Percentiles rank a stretch among this genome's conserved stretches.
phyloP scores from a whole-genome alignment of 352 stramenopile species.

The Pythium rhizo-oryzae region DNA sequence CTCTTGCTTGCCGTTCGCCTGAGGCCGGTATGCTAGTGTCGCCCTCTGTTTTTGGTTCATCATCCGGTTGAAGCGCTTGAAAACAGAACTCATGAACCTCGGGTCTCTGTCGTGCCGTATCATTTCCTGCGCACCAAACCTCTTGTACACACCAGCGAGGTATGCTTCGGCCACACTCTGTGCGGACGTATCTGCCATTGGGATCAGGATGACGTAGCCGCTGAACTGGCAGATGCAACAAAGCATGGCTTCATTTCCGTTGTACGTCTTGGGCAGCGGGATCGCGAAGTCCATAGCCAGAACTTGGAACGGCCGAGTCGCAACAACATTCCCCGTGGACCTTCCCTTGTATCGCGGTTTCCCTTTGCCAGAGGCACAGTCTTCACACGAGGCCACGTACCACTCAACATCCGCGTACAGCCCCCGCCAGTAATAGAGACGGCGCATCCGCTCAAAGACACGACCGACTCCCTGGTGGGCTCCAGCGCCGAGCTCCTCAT shows the following conservation, averaged over 20 bases:
- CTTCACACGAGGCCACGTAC: conserved; percentile 6
- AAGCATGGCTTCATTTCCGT: conserved; percentile 4
- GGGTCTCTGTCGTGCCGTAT: conserved; percentile 27
- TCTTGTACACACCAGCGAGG: conserved; percentile 13
- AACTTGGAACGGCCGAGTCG: no score
- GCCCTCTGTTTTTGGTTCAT: conserved; percentile 16
- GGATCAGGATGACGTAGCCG: conserved; percentile 8
- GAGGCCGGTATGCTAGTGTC: conserved; percentile 21
- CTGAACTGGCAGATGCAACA: conserved; percentile 12
- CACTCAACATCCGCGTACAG: background rate
- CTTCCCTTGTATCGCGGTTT: conserved; percentile 21
- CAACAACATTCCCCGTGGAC: conserved; percentile 4
- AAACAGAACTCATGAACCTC: conserved; percentile 14
- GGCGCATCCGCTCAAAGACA: background rate
- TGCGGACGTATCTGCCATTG: no score
- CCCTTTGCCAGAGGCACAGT: conserved; percentile 16
- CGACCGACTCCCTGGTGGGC: conserved; percentile 4
- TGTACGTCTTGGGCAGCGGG: background rate
- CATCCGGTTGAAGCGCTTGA: conserved; percentile 22
- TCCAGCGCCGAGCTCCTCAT: background rate
- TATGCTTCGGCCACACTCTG: conserved; percentile 27
- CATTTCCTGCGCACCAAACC: conserved; percentile 23
- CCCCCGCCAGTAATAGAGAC: background rate
- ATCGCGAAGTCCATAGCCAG: conserved; percentile 18
- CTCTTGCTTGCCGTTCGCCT: conserved; percentile 23